phyloP scores from a whole-genome alignment of 2,329 filamentous ascomycete genomes.

The Phialophora expanda region DNA sequence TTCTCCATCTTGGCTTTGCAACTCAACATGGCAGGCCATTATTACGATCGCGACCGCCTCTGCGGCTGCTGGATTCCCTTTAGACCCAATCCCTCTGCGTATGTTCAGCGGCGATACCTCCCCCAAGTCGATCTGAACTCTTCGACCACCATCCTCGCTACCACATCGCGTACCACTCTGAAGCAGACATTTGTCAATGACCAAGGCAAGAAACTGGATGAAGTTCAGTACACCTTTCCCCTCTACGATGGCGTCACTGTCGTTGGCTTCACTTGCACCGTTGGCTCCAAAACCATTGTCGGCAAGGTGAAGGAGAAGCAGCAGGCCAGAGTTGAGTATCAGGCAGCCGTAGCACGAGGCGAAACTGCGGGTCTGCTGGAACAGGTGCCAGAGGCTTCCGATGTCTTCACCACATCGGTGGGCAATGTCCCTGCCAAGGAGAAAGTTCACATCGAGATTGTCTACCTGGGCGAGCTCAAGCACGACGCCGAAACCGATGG shows the following conservation, averaged over 20 bases:
- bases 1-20: neutral
- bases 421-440: conserved; percentile 69
- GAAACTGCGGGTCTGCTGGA: conserved; percentile 70
- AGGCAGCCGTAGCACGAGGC: conserved; percentile 62
- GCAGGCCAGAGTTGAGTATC: conserved; percentile 64
- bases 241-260: conserved; percentile 75
- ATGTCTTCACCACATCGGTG: conserved; percentile 71
- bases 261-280: conserved; percentile 68
- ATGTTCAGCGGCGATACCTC: conserved; percentile 53
- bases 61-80: conserved; percentile 34
- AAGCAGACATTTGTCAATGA: conserved; percentile 68
- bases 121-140: conserved; percentile 64
- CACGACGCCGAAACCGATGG: conserved; percentile 72
- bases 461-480: conserved; percentile 72
- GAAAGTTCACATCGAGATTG: conserved; percentile 65
- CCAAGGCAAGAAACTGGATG: conserved; percentile 50
- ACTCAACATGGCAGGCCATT: neutral
- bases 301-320: conserved; percentile 71
- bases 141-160: conserved; percentile 66
- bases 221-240: conserved; percentile 71
- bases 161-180: conserved; percentile 58
- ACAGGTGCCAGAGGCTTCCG: conserved; percentile 63
- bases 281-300: conserved; percentile 60
- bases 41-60: conserved; percentile 1
- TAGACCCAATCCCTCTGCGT: neutral